Evolutionary conservation across 2,329 filamentous ascomycete genomes (phyloP), one percentile per base, ranked within the genome.

Genomic region (Apiospora malaysiana): DNA sequence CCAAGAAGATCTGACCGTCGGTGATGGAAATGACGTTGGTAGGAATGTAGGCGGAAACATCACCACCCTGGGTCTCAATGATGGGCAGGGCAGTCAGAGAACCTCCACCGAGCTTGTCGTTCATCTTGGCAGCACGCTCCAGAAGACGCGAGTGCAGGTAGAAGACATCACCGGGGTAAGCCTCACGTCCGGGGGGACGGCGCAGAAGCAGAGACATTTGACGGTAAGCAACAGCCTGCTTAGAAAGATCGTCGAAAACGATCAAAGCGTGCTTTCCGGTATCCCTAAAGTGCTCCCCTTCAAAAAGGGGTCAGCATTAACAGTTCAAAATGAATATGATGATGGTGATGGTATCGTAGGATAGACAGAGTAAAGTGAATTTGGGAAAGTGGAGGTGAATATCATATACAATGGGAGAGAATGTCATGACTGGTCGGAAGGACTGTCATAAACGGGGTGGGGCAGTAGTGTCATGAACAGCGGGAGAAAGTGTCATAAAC

Each of bases 1-100:
- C 96, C 89, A 99, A 90, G 94, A 99, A 99, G 86, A 99, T 98
- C 89, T 99, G 96, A 76, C 96, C 96, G 82, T 98, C 96, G 80
- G 96, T 99, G 83, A 99, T 99, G 85, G 95, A 98, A 91, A 99
- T 99, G 88, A 98, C 96, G 90, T 98, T 99, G 88, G 96, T 99
- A 81, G 96, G 96, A 91, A 99, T 98, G 87, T 98, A 99, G 79
- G 96, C 96, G 79, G 96, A 98, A 82, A 99, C 96, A 87, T 99
- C 96, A 94, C 96, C 96, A 91, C 96, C 96, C 90, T 98, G 96
- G 84, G 96, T 99, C 91, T 99, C 96, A 84, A 99, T 98, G 86
- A 98, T 84, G 82, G 96, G 96, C 74, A 99, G 93, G 77, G 96
- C 95, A 85, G 96, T 99, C 86, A 98, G 90, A 79, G 95, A 98